phyloP scores from a whole-genome alignment of 2,329 filamentous ascomycete genomes.

The Microcyclospora pomicola region DNA sequence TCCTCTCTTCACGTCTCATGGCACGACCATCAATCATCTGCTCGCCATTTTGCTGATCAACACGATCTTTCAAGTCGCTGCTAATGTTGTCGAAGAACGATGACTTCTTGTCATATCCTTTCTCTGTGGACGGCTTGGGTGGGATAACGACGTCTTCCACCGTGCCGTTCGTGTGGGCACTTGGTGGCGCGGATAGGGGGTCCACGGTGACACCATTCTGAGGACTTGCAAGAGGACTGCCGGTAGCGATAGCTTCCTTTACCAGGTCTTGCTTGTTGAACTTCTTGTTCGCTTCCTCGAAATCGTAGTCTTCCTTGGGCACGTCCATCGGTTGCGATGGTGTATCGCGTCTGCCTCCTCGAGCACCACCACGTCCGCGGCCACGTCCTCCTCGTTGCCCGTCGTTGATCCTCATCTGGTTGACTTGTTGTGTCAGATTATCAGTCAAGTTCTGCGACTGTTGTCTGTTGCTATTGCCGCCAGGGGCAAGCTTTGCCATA shows the following conservation, averaged over 20 bases:
- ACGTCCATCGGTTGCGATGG: slow-evolving; percentile 55
- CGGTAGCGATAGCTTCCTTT: slow-evolving; percentile 72
- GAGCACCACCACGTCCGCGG: slow-evolving; percentile 33
- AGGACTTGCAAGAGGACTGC: slow-evolving; percentile 45
- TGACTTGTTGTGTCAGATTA: slow-evolving; percentile 59
- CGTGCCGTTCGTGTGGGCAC: slow-evolving; percentile 6
- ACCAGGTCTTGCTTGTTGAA: slow-evolving; percentile 79
- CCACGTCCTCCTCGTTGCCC: slow-evolving; percentile 27
- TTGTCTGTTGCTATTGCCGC: slow-evolving; percentile 3
- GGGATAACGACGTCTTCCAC: slow-evolving; percentile 35
- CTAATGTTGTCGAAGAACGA: slow-evolving; percentile 99
- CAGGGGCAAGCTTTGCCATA: slow-evolving; percentile 54
- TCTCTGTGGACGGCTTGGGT: slow-evolving; percentile 23
- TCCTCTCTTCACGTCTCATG: slow-evolving; percentile 85
- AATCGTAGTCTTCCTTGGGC: slow-evolving; percentile 83
- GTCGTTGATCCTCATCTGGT: slow-evolving; percentile 50
- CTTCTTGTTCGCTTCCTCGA: slow-evolving; percentile 71
- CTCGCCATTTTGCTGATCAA: slow-evolving; percentile 43
- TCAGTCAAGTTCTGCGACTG: slow-evolving; percentile 34
- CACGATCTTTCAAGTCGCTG: slow-evolving; percentile 79
- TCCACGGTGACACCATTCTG: slow-evolving; percentile 12
- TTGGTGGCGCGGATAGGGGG: slow-evolving; percentile 14
- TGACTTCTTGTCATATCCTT: slow-evolving; percentile 68
- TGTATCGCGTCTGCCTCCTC: slow-evolving; percentile 21
- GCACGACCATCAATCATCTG: slow-evolving; percentile 56